Conservation (phyloP, 208 protist genomes). For the Acanthamoeba divionensis region DNA sequence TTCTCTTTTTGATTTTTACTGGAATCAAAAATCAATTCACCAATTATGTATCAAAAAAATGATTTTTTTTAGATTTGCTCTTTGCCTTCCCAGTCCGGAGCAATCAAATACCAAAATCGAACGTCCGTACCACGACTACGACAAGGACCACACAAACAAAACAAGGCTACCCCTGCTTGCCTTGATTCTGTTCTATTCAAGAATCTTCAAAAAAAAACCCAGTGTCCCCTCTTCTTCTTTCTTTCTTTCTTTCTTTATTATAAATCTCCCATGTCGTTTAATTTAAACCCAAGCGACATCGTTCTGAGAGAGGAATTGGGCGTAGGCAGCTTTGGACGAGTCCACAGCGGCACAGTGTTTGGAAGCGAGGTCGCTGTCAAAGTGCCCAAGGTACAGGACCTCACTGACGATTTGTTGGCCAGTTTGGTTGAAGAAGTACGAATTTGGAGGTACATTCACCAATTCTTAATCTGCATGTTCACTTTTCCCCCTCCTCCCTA, state of each 20-base stretch:
- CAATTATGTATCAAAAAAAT: too few species aligned
- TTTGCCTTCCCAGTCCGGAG: too few species aligned
- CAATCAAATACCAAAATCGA: too few species aligned
- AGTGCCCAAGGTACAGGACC: slow-evolving; percentile 17
- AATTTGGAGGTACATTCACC: slow-evolving; percentile 16
- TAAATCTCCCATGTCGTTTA: background rate
- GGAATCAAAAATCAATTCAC: too few species aligned
- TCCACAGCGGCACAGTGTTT: slow-evolving; percentile 40
- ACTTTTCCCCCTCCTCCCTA: background rate
- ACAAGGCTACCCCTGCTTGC: too few species aligned
- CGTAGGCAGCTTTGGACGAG: slow-evolving; percentile 16
- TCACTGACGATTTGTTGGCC: background rate
- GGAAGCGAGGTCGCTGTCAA: slow-evolving; percentile 16
- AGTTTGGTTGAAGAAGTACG: background rate
- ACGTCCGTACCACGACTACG: background rate
- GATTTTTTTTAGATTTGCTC: too few species aligned
- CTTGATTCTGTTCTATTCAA: background rate
- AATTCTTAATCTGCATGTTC: background rate
- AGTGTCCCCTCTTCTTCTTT: too few species aligned
- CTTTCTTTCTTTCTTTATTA: background rate
- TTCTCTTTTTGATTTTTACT: too few species aligned
- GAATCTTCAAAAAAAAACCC: background rate
- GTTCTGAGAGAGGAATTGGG: background rate
- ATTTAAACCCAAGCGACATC: slow-evolving; percentile 28
- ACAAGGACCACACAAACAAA: background rate